These are phyloP conservation scores for Penicillium cinerascens DNA, from an alignment of 495 filamentous ascomycete species.

Conservation along the genomic window DNA sequence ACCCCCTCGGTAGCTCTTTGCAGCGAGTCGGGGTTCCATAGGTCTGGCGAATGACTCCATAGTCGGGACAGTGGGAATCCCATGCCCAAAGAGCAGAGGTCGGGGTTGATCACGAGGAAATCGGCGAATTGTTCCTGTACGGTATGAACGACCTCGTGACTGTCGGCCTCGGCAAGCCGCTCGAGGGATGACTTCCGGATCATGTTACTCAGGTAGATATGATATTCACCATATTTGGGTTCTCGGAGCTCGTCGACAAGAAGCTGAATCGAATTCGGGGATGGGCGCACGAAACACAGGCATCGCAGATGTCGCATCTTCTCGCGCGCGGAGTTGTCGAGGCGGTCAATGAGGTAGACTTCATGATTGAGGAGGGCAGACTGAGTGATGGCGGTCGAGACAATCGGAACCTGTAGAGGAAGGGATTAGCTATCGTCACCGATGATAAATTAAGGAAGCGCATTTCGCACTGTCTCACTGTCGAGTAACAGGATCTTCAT, in stretches of 20 bases:
- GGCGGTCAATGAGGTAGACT: constrained; percentile 93
- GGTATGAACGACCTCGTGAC: constrained; percentile 88
- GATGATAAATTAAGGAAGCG: constrained; percentile 10
- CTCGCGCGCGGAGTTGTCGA: constrained; percentile 87
- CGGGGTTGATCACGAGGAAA: constrained; percentile 91
- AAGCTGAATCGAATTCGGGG: constrained; percentile 83
- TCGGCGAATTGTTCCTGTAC: constrained; percentile 97
- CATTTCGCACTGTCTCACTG: constrained; percentile 75
- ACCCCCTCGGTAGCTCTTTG: constrained; percentile 81
- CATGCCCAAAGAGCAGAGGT: constrained; percentile 80
- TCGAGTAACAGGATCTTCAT: constrained; percentile 99
- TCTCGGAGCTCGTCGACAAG: constrained; percentile 95
- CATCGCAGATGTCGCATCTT: constrained; percentile 98
- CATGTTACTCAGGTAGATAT: constrained; percentile 95
- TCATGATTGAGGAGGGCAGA: constrained; percentile 95
- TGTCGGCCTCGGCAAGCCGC: constrained; percentile 93
- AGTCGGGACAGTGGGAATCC: constrained; percentile 70
- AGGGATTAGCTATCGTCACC: constrained; percentile 16
- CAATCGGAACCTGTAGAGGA: constrained; percentile 64
- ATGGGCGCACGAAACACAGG: constrained; percentile 88
- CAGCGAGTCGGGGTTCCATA: constrained; percentile 85
- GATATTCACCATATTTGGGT: constrained; percentile 96
- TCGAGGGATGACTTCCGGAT: constrained; percentile 96
- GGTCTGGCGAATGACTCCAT: constrained; percentile 71
- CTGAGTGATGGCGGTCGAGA: constrained; percentile 93